Evolutionary conservation across 129 eudicot species (phyloP), one percentile per base, ranked within the genome.

Genomic region (Flaveria ramosissima): DNA sequence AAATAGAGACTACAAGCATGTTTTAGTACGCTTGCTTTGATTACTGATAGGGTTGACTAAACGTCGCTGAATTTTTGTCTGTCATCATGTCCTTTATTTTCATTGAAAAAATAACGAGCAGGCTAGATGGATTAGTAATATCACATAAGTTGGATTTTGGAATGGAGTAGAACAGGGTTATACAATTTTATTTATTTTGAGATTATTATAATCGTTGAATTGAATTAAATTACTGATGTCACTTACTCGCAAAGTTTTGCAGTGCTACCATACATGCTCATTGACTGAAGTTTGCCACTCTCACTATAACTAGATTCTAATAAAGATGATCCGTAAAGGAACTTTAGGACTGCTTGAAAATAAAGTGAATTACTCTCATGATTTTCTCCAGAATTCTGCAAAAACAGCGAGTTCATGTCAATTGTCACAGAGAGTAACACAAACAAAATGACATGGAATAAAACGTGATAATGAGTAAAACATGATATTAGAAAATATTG

Each of bases 191-290:
- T 24, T 14, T 12, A 14, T 21, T 46, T 68, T 68, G 10, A 42
- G 46, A 52, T 42, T 17, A 47, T 15, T 66, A 67, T 52, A 41
- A 21, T 9, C 51, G 50, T 36, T 77, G 15, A 32, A 75, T 11
- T 75, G 23, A 17, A 21, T 62, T 27, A 45, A 62, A 52, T 15
- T 21, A 51, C 64, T 23, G 41, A 53, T n/a, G 70, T 57, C 50
- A 87, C 99, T 83, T 85, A 91, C 99, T 82, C 90, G 90, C 97
- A 90, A 63, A 94, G 88, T 76, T 89, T 94, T 82, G 99, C 99
- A 14, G 99, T 94, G 84, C 89, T 85, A 59, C 97, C 86, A 51
- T 94, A 94, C 77, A 94, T 85, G 72, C 82, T 84, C 82, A 72
- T 88, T 19, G 92, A 85, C 79, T 85, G 97, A 81, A 81, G 96